Evolutionary conservation across 176 grass and related monocot species (phyloP).

Genomic region (Cenchrus fungigraminus): DNA sequence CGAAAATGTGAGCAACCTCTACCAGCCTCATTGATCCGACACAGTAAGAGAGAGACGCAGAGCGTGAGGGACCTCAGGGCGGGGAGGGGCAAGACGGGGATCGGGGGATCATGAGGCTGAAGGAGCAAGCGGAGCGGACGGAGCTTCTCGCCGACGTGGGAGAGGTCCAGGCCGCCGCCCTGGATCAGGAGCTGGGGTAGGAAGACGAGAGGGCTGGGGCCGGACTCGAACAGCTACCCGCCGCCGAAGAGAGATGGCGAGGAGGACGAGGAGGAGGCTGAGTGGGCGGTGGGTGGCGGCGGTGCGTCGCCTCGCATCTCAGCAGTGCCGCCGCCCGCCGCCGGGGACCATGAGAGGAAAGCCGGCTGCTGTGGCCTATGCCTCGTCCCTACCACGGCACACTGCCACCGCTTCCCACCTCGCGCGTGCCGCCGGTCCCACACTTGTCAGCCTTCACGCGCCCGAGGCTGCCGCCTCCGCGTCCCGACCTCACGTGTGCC

Average conservation of each 20-base stretch:
- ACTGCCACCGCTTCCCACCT: too few relatives aligned
- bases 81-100: slow-evolving; percentile 40
- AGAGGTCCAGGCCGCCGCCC: slow-evolving; percentile 97
- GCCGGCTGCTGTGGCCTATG: background rate
- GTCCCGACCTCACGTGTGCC: too few relatives aligned
- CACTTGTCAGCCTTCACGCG: too few relatives aligned
- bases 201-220: slow-evolving; percentile 85
- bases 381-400: too few relatives aligned
- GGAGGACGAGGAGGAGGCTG: slow-evolving; percentile 32
- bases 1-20: slow-evolving; percentile 17
- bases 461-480: too few relatives aligned
- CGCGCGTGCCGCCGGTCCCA: too few relatives aligned
- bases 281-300: slow-evolving; percentile 37
- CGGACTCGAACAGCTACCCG: slow-evolving; percentile 62
- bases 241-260: slow-evolving; percentile 41
- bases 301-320: slow-evolving; percentile 69
- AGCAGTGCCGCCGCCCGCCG: slow-evolving; percentile 47
- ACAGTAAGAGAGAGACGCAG: background rate
- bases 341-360: slow-evolving; percentile 56
- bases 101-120: slow-evolving; percentile 65
- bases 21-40: slow-evolving; percentile 21
- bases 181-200: slow-evolving; percentile 97
- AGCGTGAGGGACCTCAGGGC: slow-evolving; percentile 56
- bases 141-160: slow-evolving; percentile 95
- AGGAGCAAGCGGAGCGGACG: slow-evolving; percentile 90